phyloP scores from a whole-genome alignment of 257 asterid species.

The Solanum sitiens region DNA sequence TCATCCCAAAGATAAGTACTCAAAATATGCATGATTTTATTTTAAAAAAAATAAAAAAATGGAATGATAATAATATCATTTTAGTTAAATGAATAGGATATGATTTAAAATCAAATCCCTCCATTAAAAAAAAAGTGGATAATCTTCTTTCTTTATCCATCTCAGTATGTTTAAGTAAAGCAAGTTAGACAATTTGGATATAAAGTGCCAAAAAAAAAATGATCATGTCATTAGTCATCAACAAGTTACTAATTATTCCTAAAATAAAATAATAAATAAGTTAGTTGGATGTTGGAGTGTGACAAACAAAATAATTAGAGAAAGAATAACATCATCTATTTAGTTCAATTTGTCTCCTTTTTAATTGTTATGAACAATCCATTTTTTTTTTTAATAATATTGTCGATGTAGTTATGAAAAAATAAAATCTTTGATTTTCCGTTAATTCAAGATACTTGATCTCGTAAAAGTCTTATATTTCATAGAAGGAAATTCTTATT shows the following conservation, averaged over 20 bases:
- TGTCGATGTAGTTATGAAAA: neutral
- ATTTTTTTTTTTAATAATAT: neutral
- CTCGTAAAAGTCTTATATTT: neutral
- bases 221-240: neutral
- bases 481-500: no score
- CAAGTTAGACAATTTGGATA: neutral
- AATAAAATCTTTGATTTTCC: neutral
- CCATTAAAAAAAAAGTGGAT: neutral
- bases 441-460: no score
- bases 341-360: neutral
- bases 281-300: neutral
- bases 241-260: neutral
- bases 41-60: neutral
- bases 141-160: neutral
- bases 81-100: neutral
- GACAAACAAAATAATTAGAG: neutral
- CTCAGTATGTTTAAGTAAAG: neutral
- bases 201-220: neutral
- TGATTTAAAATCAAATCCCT: neutral
- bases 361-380: neutral
- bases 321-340: neutral
- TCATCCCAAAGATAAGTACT: neutral
- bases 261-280: neutral
- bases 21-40: neutral
- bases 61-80: neutral